Conservation (phyloP, 2,329 filamentous ascomycete species). For the Claviceps sorghi region DNA sequence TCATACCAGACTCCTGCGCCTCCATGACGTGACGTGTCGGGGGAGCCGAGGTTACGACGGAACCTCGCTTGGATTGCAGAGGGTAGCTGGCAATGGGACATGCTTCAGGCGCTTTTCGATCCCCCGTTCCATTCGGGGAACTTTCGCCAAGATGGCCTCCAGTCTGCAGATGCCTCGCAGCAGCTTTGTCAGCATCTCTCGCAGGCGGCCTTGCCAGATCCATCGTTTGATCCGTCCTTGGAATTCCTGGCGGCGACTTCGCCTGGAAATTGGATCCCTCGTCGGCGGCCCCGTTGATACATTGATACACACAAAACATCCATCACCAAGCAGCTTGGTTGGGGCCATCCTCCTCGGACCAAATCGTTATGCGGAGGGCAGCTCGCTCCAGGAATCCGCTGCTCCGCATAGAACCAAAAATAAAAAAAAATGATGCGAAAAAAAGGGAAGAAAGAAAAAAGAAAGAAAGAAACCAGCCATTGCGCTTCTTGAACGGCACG, state of each 20-base stretch:
- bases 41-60: neutral
- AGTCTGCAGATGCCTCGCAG: neutral
- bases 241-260: neutral
- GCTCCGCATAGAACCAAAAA: no score
- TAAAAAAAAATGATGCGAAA: no score
- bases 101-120: no score
- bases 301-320: no score
- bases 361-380: neutral
- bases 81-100: neutral
- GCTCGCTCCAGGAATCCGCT: neutral
- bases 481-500: neutral
- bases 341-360: neutral
- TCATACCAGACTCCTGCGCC: no score
- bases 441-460: no score
- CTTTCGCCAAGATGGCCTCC: neutral
- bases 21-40: no score
- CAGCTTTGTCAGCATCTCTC: neutral
- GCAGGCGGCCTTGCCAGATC: neutral
- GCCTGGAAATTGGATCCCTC: neutral
- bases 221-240: neutral
- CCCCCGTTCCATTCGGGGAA: neutral
- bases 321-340: neutral
- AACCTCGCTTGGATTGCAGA: neutral
- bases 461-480: no score
- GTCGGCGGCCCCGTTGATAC: neutral